phyloP scores from a whole-genome alignment of 176 grass and related monocot species.

The Oryza nivara region DNA sequence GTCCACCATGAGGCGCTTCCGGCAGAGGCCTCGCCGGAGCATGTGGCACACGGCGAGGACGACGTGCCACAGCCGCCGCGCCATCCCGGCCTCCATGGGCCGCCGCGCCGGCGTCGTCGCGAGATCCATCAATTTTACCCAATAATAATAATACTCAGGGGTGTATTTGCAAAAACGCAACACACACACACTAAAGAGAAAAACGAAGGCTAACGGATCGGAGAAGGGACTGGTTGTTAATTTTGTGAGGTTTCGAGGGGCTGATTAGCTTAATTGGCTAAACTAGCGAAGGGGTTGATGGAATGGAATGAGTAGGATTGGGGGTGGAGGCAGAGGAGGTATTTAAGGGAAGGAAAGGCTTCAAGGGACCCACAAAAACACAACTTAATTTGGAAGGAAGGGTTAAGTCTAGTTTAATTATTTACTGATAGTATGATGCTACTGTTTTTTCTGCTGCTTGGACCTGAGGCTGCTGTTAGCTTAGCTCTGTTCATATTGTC shows the following conservation, averaged over 20 bases:
- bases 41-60: slow-evolving; percentile 79
- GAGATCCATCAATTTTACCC: slow-evolving; percentile 20
- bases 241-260: neutral
- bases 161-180: neutral
- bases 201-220: neutral
- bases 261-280: slow-evolving; percentile 37
- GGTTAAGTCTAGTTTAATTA: neutral
- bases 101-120: slow-evolving; percentile 46
- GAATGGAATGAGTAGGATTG: slow-evolving; percentile 43
- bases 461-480: neutral
- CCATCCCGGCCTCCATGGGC: slow-evolving; percentile 67
- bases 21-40: slow-evolving; percentile 71
- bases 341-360: slow-evolving; percentile 46
- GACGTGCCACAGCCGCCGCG: slow-evolving; percentile 78
- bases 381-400: slow-evolving; percentile 40
- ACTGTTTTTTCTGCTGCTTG: neutral
- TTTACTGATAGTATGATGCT: neutral
- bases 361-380: neutral
- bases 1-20: slow-evolving; percentile 78
- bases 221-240: neutral
- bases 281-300: slow-evolving; percentile 2
- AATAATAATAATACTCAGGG: neutral
- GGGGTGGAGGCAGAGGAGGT: slow-evolving; percentile 11
- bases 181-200: neutral
- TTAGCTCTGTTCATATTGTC: neutral